Conservation (phyloP, 345 rosid species). For the Brassica carinata region DNA sequence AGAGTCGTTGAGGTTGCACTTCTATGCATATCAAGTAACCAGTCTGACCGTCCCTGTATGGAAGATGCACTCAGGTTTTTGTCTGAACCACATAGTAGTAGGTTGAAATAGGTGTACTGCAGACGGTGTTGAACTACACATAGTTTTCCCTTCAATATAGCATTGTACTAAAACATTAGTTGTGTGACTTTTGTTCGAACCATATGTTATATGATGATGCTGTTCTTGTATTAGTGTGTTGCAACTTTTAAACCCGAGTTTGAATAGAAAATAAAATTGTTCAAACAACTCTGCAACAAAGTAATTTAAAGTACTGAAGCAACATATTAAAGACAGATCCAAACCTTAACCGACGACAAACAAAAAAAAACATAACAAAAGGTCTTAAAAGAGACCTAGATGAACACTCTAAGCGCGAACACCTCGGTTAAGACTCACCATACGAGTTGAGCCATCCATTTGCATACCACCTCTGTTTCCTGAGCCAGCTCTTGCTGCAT, state of each 20-base stretch:
- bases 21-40: conserved; percentile 62
- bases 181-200: conserved; percentile 16
- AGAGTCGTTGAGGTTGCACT: conserved; percentile 66
- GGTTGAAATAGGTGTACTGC: conserved; percentile 9
- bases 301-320: conserved; percentile 4
- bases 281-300: background rate
- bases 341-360: background rate
- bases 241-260: background rate
- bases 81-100: conserved; percentile 38
- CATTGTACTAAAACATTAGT: conserved; percentile 11
- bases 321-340: background rate
- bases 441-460: conserved; percentile 42
- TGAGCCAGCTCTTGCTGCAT: conserved; percentile 35
- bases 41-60: conserved; percentile 62
- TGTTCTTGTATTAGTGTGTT: conserved; percentile 16
- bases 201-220: background rate
- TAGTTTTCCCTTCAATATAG: conserved; percentile 11
- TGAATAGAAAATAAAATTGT: background rate
- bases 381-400: conserved; percentile 11
- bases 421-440: conserved; percentile 41
- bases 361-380: conserved; percentile 7
- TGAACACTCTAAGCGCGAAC: conserved; percentile 25
- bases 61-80: conserved; percentile 69
- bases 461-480: conserved; percentile 40
- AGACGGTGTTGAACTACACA: background rate